Evolutionary conservation across 2,329 filamentous ascomycete species (phyloP).

Genomic region (Penicillium sp.): DNA sequence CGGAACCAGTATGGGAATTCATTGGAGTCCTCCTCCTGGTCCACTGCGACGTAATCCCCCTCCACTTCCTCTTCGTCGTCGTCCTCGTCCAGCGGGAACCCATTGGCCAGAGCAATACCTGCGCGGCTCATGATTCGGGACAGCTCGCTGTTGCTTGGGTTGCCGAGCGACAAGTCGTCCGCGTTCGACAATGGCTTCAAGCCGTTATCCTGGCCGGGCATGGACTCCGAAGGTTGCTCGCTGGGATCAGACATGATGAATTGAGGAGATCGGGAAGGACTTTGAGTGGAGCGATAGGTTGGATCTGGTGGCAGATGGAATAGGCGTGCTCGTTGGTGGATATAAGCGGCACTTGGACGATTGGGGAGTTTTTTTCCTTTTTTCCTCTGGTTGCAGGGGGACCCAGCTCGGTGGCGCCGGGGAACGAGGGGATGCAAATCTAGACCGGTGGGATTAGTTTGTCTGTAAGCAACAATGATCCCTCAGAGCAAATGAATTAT

Average conservation of each 20-base stretch:
- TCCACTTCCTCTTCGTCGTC: constrained; percentile 38
- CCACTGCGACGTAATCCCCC: constrained; percentile 44
- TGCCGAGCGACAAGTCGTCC: constrained; percentile 28
- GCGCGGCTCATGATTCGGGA: constrained; percentile 30
- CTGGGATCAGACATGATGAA: constrained; percentile 31
- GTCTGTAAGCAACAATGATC: constrained; percentile 13
- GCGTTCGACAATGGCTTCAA: constrained; percentile 34
- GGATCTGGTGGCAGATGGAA: not conserved
- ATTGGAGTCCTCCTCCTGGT: constrained; percentile 42
- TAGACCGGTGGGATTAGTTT: constrained; percentile 23
- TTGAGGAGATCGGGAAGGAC: constrained; percentile 2
- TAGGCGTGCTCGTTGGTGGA: constrained; percentile 8
- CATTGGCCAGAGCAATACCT: constrained; percentile 29
- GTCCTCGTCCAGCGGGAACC: constrained; percentile 27
- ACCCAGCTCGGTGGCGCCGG: constrained; percentile 20
- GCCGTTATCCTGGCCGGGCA: constrained; percentile 24
- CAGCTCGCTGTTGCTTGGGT: constrained; percentile 27
- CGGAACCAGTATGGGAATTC: constrained; percentile 45
- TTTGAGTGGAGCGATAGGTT: not conserved
- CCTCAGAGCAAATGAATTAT: not conserved
- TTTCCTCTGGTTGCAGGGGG: constrained; percentile 11
- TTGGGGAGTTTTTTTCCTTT: constrained; percentile 3
- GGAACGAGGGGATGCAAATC: constrained; percentile 20
- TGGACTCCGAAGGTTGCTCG: constrained; percentile 30
- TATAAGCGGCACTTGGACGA: constrained; percentile 1